phyloP scores from a whole-genome alignment of 78 protist genomes.

The Blattamonas nauphoetae region DNA sequence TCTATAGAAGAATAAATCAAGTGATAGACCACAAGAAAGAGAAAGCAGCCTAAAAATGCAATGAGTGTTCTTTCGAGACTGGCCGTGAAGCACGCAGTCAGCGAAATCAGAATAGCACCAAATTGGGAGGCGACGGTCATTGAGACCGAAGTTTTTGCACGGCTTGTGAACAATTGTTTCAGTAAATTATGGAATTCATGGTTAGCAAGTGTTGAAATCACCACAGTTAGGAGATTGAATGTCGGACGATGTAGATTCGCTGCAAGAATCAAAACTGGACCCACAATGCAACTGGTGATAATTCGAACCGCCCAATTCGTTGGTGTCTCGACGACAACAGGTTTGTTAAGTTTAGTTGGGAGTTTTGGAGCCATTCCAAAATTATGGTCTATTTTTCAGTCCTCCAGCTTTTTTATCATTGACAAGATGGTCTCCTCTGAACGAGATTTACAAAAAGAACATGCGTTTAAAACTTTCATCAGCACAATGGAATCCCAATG shows the following conservation, averaged over 20 bases:
- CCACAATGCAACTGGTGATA: neutral
- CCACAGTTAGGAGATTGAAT: neutral
- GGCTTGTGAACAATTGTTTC: neutral
- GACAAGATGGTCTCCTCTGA: too few species aligned
- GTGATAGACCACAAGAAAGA: too few species aligned
- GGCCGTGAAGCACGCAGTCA: neutral
- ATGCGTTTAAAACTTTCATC: too few species aligned
- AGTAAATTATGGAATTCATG: neutral
- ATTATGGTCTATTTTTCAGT: too few species aligned
- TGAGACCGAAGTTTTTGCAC: neutral
- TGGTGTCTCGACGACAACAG: neutral
- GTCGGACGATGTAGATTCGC: neutral
- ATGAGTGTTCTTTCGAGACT: neutral
- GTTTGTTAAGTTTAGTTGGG: too few species aligned
- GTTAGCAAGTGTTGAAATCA: neutral
- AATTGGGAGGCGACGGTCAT: neutral
- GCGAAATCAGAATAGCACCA: neutral
- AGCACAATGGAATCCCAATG: too few species aligned
- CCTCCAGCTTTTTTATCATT: too few species aligned
- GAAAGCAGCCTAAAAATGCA: too few species aligned
- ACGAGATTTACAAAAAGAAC: too few species aligned
- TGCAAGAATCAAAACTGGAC: neutral
- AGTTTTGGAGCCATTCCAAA: too few species aligned
- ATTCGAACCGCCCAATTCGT: neutral
- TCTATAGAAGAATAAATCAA: too few species aligned